A percentile compares a stretch with the other conserved stretches of the same genome.
Conservation (phyloP, 148 eudicot genomes). For the Diospyros kaki region DNA sequence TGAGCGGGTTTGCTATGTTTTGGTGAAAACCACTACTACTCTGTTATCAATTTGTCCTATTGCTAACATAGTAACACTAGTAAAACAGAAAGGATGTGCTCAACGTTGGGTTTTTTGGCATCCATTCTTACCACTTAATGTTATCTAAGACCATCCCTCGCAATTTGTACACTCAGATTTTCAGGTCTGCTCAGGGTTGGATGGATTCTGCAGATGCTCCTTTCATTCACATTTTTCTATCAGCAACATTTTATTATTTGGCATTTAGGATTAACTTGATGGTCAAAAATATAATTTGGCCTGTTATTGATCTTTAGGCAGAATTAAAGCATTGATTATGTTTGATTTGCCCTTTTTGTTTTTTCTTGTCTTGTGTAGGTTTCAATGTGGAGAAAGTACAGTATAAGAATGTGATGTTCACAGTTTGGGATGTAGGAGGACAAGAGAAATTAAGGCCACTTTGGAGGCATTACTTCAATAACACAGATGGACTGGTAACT, state of each 20-base stretch:
- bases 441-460: conserved; percentile 97
- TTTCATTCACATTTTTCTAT: background rate
- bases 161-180: background rate
- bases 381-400: conserved; percentile 99
- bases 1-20: background rate
- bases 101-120: background rate
- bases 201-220: background rate
- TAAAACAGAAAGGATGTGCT: background rate
- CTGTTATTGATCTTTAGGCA: background rate
- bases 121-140: background rate
- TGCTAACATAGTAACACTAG: background rate
- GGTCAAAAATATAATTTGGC: background rate
- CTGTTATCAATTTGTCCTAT: background rate
- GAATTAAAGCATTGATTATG: background rate
- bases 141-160: background rate
- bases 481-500: conserved; percentile 94
- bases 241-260: background rate
- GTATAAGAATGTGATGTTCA: conserved; percentile 94
- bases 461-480: conserved; percentile 99
- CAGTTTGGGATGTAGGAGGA: conserved; percentile 99
- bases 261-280: background rate
- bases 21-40: background rate
- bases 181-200: background rate
- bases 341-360: background rate
- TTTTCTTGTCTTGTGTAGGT: conserved; percentile 42